Evolutionary conservation across 2,329 filamentous ascomycete species (phyloP).

Genomic region (Escovopsis sp.): DNA sequence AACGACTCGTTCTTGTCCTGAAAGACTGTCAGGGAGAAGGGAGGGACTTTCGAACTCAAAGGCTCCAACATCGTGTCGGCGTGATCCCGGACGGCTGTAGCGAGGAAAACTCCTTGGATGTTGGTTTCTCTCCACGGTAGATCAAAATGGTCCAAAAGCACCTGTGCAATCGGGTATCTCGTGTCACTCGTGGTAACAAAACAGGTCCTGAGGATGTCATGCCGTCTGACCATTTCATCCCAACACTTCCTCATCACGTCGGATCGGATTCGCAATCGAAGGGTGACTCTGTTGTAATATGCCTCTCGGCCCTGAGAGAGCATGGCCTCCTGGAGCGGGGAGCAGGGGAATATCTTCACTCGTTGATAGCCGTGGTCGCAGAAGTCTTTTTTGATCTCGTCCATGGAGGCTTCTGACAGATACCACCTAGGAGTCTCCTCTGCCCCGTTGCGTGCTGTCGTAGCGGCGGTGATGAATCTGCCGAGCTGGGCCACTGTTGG

Average conservation of each 20-base stretch:
- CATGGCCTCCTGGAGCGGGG: constrained; percentile 81
- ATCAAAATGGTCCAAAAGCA: constrained; percentile 40
- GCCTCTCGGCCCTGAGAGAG: constrained; percentile 38
- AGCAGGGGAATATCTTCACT: constrained; percentile 58
- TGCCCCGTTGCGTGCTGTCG: background rate
- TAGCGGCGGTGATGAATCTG: constrained; percentile 9
- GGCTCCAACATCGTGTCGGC: constrained; percentile 21
- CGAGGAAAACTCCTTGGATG: constrained; percentile 17
- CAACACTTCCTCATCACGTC: constrained; percentile 43
- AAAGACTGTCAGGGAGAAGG: constrained; percentile 30
- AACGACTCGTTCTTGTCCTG: constrained; percentile 16
- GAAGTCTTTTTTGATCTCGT: constrained; percentile 9
- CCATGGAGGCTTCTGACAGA: constrained; percentile 15
- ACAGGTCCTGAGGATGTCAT: constrained; percentile 64
- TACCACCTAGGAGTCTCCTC: constrained; percentile 2
- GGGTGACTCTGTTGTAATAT: constrained; percentile 60
- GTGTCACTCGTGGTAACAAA: constrained; percentile 52
- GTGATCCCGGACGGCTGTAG: constrained; percentile 25
- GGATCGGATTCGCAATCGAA: constrained; percentile 40
- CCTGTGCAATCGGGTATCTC: constrained; percentile 53
- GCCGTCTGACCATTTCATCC: constrained; percentile 45
- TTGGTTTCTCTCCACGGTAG: constrained; percentile 26
- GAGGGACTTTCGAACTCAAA: constrained; percentile 30
- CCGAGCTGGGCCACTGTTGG: constrained; percentile 50
- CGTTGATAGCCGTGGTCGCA: constrained; percentile 20